Percentiles rank a stretch among this genome's conserved stretches.
These are phyloP conservation scores for Annona squamosa DNA, from an alignment of 164 flowering plant genomes.

Conservation along the genomic window DNA sequence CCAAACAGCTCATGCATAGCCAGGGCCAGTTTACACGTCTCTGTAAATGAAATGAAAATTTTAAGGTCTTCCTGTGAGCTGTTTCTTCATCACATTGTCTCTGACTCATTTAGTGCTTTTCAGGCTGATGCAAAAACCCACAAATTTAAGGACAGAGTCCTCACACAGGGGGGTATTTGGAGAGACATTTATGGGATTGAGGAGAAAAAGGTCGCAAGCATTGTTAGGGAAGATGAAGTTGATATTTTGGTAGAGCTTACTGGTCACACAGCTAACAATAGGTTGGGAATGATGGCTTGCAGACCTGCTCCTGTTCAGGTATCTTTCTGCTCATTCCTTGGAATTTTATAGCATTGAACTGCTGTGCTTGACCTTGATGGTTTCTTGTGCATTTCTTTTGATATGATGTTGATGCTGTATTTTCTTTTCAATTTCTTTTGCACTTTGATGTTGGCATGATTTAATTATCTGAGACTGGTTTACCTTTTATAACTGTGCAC, in stretches of 20 bases:
- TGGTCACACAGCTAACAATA: constrained; percentile 98
- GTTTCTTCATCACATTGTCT: background rate
- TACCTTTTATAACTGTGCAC: no score
- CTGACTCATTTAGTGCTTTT: constrained; percentile 8
- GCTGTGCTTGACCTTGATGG: background rate
- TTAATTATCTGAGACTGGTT: background rate
- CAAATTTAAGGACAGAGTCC: constrained; percentile 72
- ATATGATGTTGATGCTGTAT: constrained; percentile 46
- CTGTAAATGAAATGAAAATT: background rate
- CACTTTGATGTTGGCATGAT: background rate
- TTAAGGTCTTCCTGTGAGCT: background rate
- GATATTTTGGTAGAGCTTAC: constrained; percentile 98
- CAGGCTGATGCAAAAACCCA: constrained; percentile 95
- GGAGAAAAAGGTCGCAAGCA: constrained; percentile 89
- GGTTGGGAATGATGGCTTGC: constrained; percentile 95
- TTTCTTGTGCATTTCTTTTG: constrained; percentile 3
- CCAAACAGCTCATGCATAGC: background rate
- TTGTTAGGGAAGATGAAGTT: constrained; percentile 90
- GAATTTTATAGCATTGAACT: background rate
- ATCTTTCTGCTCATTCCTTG: constrained; percentile 10
- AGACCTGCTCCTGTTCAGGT: constrained; percentile 97
- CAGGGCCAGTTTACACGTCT: background rate
- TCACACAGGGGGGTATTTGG: constrained; percentile 88
- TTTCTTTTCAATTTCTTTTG: background rate
- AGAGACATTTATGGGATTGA: constrained; percentile 95